A percentile compares a stretch with the other conserved stretches of the same genome.
Evolutionary conservation across 257 asterid species (phyloP).

Genomic region (Nemophila menziesii): DNA sequence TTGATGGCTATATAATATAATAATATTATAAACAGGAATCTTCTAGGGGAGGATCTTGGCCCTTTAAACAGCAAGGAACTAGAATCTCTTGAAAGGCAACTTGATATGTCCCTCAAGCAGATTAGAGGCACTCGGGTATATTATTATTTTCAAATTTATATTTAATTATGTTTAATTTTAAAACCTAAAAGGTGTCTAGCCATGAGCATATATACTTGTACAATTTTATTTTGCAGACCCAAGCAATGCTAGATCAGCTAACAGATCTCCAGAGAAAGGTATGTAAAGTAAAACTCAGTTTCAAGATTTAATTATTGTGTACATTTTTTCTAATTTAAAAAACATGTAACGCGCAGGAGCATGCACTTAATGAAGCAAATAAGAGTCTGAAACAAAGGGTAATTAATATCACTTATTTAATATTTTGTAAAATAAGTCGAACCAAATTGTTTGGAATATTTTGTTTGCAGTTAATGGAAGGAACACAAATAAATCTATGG

Average conservation of each 20-base stretch:
- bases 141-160: neutral
- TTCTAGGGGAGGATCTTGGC: slow-evolving; percentile 95
- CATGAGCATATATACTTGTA: neutral
- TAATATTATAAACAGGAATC: slow-evolving; percentile 54
- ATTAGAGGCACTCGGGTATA: slow-evolving; percentile 86
- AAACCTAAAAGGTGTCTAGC: too few relatives aligned
- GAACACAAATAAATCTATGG: slow-evolving; percentile 74
- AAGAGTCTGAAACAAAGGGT: slow-evolving; percentile 83
- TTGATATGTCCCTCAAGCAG: slow-evolving; percentile 88
- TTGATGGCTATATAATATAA: neutral
- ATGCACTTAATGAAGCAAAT: slow-evolving; percentile 88
- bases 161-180: neutral
- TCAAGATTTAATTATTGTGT: neutral
- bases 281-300: neutral
- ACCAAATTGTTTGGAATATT: neutral
- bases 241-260: slow-evolving; percentile 90
- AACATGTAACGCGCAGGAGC: slow-evolving; percentile 54
- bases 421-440: neutral
- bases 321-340: neutral
- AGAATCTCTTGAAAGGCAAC: slow-evolving; percentile 88
- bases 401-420: slow-evolving; percentile 5
- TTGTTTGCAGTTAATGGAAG: slow-evolving; percentile 59
- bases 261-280: slow-evolving; percentile 87
- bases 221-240: slow-evolving; percentile 48
- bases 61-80: slow-evolving; percentile 95